These are phyloP conservation scores for Entomortierella chlamydospora DNA, from an alignment of 192 early-diverging fungal genomes.

Conservation along the genomic window DNA sequence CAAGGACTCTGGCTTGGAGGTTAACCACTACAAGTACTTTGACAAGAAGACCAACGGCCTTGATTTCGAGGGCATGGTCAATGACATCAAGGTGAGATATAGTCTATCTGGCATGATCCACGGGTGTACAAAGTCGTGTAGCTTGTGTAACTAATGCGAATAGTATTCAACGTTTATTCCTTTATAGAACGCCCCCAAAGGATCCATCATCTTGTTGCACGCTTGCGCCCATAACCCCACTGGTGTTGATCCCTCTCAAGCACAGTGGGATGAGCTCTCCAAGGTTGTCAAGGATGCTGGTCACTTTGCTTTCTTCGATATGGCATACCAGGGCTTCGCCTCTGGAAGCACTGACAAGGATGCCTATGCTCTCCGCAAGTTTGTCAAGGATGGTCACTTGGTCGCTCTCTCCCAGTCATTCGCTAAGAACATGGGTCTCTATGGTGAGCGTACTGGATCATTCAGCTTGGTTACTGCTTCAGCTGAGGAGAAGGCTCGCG, in stretches of 20 bases:
- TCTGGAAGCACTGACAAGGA: conserved; percentile 90
- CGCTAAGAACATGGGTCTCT: conserved; percentile 99
- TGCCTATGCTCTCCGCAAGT: conserved; percentile 94
- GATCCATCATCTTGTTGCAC: conserved; percentile 93
- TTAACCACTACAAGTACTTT: conserved; percentile 93
- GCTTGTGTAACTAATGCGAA: neutral
- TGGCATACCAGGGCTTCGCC: conserved; percentile 99
- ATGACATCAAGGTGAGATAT: conserved; percentile 79
- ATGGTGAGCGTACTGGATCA: conserved; percentile 96
- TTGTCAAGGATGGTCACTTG: conserved; percentile 82
- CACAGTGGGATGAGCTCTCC: conserved; percentile 93
- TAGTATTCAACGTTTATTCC: neutral
- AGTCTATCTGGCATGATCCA: no score
- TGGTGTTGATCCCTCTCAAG: conserved; percentile 94
- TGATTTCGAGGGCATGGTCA: conserved; percentile 91
- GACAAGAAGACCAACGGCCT: conserved; percentile 93
- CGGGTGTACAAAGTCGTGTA: no score
- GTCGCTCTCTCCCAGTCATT: conserved; percentile 94
- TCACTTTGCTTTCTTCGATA: conserved; percentile 97
- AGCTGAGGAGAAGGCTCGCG: conserved; percentile 79
- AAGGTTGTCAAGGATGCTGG: conserved; percentile 78
- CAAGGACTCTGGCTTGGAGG: conserved; percentile 88
- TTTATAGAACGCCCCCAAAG: conserved; percentile 80
- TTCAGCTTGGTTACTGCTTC: conserved; percentile 86
- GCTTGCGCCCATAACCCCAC: conserved; percentile 99